Conservation (phyloP, 2,329 filamentous ascomycete species). For the Alternaria sp. region DNA sequence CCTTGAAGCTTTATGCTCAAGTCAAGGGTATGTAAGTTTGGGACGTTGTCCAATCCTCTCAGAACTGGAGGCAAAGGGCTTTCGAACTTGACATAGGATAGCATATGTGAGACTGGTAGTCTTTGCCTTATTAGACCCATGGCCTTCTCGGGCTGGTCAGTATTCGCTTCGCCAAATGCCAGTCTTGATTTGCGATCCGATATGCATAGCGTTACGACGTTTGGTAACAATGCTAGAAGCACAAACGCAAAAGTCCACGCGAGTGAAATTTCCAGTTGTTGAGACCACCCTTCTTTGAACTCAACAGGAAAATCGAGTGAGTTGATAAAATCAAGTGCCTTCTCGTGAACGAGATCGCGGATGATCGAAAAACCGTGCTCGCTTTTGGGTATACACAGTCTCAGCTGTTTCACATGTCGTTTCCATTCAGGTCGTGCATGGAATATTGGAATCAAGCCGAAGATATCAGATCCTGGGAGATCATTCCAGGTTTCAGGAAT, state of each 20-base stretch:
- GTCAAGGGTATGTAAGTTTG: conserved; percentile 7
- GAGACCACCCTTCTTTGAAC: conserved; percentile 1
- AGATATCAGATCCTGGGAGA: background rate
- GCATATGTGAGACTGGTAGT: background rate
- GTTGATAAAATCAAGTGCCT: background rate
- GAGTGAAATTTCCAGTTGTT: background rate
- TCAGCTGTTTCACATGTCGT: conserved; percentile 19
- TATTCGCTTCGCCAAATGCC: background rate
- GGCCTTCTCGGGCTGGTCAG: background rate
- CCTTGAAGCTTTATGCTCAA: conserved; percentile 5
- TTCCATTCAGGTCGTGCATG: conserved; percentile 9
- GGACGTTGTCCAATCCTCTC: background rate
- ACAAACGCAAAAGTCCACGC: background rate
- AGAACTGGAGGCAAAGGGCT: background rate
- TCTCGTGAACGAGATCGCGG: background rate
- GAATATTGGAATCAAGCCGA: conserved; percentile 9
- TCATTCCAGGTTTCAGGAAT: background rate
- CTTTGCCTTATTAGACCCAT: background rate
- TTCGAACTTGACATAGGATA: conserved; percentile 8
- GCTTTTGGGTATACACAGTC: conserved; percentile 10
- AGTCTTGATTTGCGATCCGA: background rate
- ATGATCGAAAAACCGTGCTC: background rate
- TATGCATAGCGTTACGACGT: conserved; percentile 19
- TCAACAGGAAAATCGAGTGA: conserved; percentile 9
- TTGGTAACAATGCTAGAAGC: conserved; percentile 14